phyloP scores from a whole-genome alignment of 352 stramenopile genomes.

The Plasmopara viticola region DNA sequence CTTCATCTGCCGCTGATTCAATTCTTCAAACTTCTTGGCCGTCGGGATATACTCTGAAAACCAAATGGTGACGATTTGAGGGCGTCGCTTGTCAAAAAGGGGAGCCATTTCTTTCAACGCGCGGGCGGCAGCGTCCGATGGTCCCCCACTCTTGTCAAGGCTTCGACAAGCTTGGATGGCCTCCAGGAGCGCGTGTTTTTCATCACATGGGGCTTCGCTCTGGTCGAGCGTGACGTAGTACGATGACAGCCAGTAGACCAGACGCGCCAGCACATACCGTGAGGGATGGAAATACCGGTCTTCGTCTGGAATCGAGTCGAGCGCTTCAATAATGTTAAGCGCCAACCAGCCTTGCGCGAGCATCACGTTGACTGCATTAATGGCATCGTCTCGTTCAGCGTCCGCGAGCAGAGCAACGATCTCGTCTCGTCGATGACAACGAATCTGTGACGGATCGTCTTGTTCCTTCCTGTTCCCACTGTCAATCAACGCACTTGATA shows the following conservation, averaged over 20 bases:
- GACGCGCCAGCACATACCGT: conserved; percentile 46
- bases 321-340: conserved; percentile 64
- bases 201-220: conserved; percentile 7
- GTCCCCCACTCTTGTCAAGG: conserved; percentile 12
- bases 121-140: conserved; percentile 27
- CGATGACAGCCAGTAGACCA: conserved; percentile 43
- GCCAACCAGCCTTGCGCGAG: conserved; percentile 35
- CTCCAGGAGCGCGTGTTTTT: conserved; percentile 13
- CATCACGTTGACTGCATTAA: conserved; percentile 16
- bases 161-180: conserved; percentile 21
- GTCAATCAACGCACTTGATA: not conserved
- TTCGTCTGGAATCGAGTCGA: conserved; percentile 70
- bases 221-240: conserved; percentile 24
- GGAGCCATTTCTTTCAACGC: conserved; percentile 49
- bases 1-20: conserved; percentile 80
- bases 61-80: conserved; percentile 64
- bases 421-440: conserved; percentile 34
- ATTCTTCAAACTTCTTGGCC: conserved; percentile 72
- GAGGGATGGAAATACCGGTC: conserved; percentile 81
- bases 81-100: conserved; percentile 60
- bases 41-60: conserved; percentile 62
- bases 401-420: conserved; percentile 31
- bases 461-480: not conserved
- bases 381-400: conserved; percentile 8
- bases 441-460: conserved; percentile 2